Base-by-base conservation (phyloP, 805 yeast species). In the Scheffersomyces amazonensis region DNA sequence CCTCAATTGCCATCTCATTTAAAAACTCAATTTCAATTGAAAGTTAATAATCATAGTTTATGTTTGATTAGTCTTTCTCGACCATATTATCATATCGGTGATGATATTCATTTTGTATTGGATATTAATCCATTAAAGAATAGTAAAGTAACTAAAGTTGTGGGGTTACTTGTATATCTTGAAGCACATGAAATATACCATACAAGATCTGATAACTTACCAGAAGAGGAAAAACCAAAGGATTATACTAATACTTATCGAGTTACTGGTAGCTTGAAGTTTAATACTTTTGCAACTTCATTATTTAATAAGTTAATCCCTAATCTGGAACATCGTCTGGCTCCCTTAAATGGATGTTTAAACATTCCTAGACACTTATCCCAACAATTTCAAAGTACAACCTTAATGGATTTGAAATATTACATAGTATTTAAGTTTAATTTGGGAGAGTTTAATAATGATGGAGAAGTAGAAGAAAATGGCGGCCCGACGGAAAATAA, bases 171-270 rank as follows among this genome's bases (percentile, higher is more conserved):
- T 4, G 53, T 49, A 8, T 63, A 60, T 40, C 32, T 67, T n/a
- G 73, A 66, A 43, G 73, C 71, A 9, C 65, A 63, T 37, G 73
- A 69, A 38, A 35, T 49, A 3, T 67, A 56, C 45, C 69, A 67
- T 41, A 13, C 11, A 4, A 27, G 12, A 13, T 5, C n/a, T 4
- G 30, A n/a, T 13, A 20, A 20, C 9, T 7, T 6, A 7, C 9
- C 22, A 7, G 28, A 35, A 16, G 47, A 40, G 7, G 41, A 46
- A 2, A 20, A 29, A 11, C 28, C 32, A n/a, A 43, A 35, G n/a
- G 45, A 40, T 10, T 47, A 36, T 30, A 46, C 40, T 12, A 60
- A 68, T 36, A 39, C 49, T 9, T 67, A 63, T 47, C 54, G 59
- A 36, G 70, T 67, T 13, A 58, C 65, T 10, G 66, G 66, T 13